phyloP scores from a whole-genome alignment of 495 filamentous ascomycete species.

The Neurospora sp. region DNA sequence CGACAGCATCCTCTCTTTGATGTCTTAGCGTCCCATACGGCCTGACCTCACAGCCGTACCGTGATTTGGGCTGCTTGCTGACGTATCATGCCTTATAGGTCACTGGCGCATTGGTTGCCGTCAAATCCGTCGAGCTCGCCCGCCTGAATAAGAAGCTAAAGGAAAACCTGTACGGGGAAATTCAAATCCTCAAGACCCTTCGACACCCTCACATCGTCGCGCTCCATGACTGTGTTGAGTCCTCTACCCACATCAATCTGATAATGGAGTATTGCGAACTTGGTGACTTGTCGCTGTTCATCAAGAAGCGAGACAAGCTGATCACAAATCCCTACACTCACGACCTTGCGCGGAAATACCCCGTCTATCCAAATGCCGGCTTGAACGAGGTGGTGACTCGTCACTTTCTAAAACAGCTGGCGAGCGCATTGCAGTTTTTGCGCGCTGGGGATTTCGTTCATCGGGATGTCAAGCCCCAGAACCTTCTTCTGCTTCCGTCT shows the following conservation, averaged over 20 bases:
- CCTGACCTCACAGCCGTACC: not conserved
- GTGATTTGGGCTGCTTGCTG: slow-evolving; percentile 23
- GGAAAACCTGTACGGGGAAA: slow-evolving; percentile 90
- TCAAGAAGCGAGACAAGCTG: slow-evolving; percentile 80
- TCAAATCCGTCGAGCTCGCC: slow-evolving; percentile 86
- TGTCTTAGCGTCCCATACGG: not conserved
- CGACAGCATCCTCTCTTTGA: not conserved
- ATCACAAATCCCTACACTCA: slow-evolving; percentile 62
- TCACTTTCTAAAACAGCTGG: slow-evolving; percentile 92
- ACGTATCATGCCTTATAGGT: slow-evolving; percentile 31
- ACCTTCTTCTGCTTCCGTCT: slow-evolving; percentile 82
- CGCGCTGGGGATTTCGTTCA: slow-evolving; percentile 80
- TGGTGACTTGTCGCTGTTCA: slow-evolving; percentile 86
- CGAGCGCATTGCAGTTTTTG: slow-evolving; percentile 84
- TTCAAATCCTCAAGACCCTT: slow-evolving; percentile 81
- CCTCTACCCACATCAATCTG: slow-evolving; percentile 78
- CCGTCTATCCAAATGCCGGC: slow-evolving; percentile 66
- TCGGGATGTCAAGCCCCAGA: slow-evolving; percentile 96
- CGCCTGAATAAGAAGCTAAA: slow-evolving; percentile 93
- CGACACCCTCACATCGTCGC: slow-evolving; percentile 96
- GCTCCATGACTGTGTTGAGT: slow-evolving; percentile 85
- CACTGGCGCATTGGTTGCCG: slow-evolving; percentile 65
- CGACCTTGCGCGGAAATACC: slow-evolving; percentile 87
- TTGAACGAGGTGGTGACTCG: slow-evolving; percentile 88
- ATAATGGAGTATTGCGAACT: slow-evolving; percentile 98